These are phyloP conservation scores for Geoglossum cookeanum DNA, from an alignment of 2,329 filamentous ascomycete genomes.

Conservation along the genomic window DNA sequence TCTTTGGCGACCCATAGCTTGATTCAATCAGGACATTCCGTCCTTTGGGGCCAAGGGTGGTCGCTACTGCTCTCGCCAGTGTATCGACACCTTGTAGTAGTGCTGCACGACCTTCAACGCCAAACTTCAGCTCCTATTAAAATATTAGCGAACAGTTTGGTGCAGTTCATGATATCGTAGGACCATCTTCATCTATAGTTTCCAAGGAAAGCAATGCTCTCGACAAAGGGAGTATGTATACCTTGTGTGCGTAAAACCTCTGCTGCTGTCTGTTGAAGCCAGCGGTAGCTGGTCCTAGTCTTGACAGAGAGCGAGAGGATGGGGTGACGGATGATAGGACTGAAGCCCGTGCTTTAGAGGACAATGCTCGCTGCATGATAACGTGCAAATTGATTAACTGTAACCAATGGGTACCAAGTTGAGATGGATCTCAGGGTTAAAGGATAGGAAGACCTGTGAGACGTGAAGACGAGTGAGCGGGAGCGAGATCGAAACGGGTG, in stretches of 20 bases:
- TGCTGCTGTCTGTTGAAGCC: slow-evolving; percentile 66
- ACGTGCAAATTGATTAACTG: slow-evolving; percentile 10
- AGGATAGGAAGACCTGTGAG: neutral
- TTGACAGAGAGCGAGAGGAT: slow-evolving; percentile 37
- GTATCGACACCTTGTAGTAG: slow-evolving; percentile 92
- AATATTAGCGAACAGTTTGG: neutral
- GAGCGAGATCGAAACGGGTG: neutral
- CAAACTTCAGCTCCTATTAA: slow-evolving; percentile 87
- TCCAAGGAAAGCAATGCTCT: neutral
- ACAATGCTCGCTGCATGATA: slow-evolving; percentile 89
- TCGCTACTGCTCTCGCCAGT: slow-evolving; percentile 85
- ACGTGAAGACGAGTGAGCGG: neutral
- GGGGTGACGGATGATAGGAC: slow-evolving; percentile 48
- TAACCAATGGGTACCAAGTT: neutral
- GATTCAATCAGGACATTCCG: slow-evolving; percentile 98
- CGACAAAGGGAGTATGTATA: slow-evolving; percentile 29
- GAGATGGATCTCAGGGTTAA: neutral
- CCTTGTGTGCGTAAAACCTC: slow-evolving; percentile 85
- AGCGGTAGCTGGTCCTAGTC: slow-evolving; percentile 38
- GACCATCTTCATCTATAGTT: too few relatives aligned
- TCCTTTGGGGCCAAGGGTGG: slow-evolving; percentile 92
- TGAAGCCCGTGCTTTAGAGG: slow-evolving; percentile 61
- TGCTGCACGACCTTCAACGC: slow-evolving; percentile 77
- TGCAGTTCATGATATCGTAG: neutral
- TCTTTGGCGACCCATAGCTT: slow-evolving; percentile 96